Conservation (phyloP, 2,329 filamentous ascomycete species). For the Sporothrix inflata region DNA sequence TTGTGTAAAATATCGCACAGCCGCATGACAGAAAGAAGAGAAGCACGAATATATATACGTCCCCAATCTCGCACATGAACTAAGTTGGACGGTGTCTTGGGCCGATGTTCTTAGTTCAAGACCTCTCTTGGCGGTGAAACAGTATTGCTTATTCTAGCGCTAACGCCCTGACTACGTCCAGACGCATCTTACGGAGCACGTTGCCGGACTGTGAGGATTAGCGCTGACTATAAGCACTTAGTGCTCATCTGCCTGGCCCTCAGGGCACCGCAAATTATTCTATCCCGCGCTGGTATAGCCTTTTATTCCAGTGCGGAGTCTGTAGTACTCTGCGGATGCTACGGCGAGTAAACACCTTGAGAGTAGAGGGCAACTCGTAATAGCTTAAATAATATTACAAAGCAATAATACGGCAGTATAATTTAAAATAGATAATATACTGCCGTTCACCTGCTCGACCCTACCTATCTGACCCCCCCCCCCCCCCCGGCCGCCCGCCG, state of each 20-base stretch:
- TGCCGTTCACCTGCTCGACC: no score
- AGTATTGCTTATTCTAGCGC: not conserved
- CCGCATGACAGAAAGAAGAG: not conserved
- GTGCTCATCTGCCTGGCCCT: not conserved
- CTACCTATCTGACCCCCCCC: no score
- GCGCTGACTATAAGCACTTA: not conserved
- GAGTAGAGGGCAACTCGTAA: not conserved
- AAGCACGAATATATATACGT: conserved; percentile 4
- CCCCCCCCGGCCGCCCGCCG: no score
- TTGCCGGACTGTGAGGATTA: not conserved
- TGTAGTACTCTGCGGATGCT: not conserved
- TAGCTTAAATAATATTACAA: no score
- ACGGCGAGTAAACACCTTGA: no score
- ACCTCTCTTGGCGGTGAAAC: not conserved
- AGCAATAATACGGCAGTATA: no score
- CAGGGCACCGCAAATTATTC: no score
- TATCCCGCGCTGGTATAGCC: no score
- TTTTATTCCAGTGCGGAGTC: not conserved
- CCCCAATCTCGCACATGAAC: not conserved
- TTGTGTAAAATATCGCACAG: not conserved
- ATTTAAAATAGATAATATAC: no score
- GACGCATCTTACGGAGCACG: not conserved
- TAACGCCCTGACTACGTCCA: not conserved
- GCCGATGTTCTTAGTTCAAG: not conserved
- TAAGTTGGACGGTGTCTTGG: not conserved